phyloP scores from a whole-genome alignment of 2,329 filamentous ascomycete genomes.

The Aspergillus texensis region DNA sequence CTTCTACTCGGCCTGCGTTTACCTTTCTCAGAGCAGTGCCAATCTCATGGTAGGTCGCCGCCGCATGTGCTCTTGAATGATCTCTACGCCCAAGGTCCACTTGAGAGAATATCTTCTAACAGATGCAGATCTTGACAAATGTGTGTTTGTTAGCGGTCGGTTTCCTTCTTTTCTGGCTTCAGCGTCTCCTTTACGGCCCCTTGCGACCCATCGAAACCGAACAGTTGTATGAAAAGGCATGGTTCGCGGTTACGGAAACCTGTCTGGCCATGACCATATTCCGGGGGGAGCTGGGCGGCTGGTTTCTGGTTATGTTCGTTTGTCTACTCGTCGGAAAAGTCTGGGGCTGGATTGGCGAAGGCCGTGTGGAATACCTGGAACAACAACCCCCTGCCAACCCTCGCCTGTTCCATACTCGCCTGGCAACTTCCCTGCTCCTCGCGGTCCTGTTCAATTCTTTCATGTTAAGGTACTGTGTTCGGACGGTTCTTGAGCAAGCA shows the following conservation, averaged over 20 bases:
- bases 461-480: conserved; percentile 79
- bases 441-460: conserved; percentile 78
- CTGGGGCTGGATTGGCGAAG: conserved; percentile 98
- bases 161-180: conserved; percentile 80
- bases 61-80: conserved; percentile 2
- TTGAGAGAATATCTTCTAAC: conserved; percentile 1
- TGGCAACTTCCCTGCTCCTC: conserved; percentile 76
- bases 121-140: conserved; percentile 81
- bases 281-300: conserved; percentile 88
- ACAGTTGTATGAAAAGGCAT: conserved; percentile 94
- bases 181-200: conserved; percentile 85
- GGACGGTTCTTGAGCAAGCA: conserved; percentile 81
- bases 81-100: background rate
- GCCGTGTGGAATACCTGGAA: conserved; percentile 89
- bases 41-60: conserved; percentile 75
- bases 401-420: conserved; percentile 79
- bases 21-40: conserved; percentile 93
- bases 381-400: conserved; percentile 93
- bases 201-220: conserved; percentile 94
- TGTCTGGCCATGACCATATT: conserved; percentile 98
- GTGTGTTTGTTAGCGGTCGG: conserved; percentile 80
- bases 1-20: conserved; percentile 97
- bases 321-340: conserved; percentile 90
- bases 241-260: conserved; percentile 97
- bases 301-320: conserved; percentile 97